Conservation (phyloP, 148 eudicot species). For the Amaranthus palmeri region DNA sequence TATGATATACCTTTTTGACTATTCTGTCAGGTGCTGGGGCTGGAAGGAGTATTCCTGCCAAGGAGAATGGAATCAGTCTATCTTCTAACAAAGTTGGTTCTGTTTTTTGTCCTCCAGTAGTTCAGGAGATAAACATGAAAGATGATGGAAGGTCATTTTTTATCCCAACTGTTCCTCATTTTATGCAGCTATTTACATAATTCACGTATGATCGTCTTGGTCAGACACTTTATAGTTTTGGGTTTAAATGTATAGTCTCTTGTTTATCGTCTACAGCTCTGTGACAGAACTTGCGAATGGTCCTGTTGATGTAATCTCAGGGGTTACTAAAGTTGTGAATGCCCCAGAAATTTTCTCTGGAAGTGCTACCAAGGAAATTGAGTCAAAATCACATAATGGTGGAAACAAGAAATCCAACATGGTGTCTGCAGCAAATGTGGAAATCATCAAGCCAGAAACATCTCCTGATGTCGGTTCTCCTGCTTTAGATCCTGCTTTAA, state of each 20-base stretch:
- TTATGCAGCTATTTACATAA: background rate
- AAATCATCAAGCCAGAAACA: slow-evolving; percentile 24
- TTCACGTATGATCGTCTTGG: background rate
- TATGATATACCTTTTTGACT: background rate
- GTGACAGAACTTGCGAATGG: slow-evolving; percentile 38
- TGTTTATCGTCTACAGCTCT: slow-evolving; percentile 42
- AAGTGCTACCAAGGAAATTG: slow-evolving; percentile 26
- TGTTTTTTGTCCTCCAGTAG: slow-evolving; percentile 27
- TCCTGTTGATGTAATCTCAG: slow-evolving; percentile 39
- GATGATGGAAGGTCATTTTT: slow-evolving; percentile 44
- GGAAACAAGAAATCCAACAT: slow-evolving; percentile 26
- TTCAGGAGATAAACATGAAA: slow-evolving; percentile 40
- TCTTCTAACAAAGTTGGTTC: slow-evolving; percentile 32
- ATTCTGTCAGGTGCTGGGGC: slow-evolving; percentile 43
- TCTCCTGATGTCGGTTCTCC: slow-evolving; percentile 43
- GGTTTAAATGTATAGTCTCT: slow-evolving; percentile 20
- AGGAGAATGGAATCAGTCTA: slow-evolving; percentile 51
- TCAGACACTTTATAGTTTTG: slow-evolving; percentile 12
- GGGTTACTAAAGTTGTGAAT: slow-evolving; percentile 25
- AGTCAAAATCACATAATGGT: slow-evolving; percentile 21
- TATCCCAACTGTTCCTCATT: background rate
- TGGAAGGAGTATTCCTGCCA: slow-evolving; percentile 41
- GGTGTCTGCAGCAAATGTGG: slow-evolving; percentile 23
- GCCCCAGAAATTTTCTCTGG: slow-evolving; percentile 28
- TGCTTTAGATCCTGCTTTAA: no score